A percentile compares a stretch with the other conserved stretches of the same genome.
phyloP scores from a whole-genome alignment of 1,284 basidiomycete species.

The Fomitopsis pinicola region DNA sequence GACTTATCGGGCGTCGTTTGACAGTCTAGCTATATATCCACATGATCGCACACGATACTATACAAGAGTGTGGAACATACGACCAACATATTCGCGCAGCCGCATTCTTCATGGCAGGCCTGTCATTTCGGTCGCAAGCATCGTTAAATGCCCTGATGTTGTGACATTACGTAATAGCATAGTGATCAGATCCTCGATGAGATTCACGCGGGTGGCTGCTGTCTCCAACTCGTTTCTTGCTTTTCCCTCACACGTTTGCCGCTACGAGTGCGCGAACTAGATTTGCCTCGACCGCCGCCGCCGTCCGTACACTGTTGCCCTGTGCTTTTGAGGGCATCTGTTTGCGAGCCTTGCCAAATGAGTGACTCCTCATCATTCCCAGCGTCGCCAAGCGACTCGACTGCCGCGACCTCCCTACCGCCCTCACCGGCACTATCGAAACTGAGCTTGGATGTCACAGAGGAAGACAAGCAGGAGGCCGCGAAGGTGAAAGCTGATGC shows the following conservation, averaged over 20 bases:
- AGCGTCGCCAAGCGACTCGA: constrained; percentile 34
- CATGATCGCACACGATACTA: too few relatives aligned
- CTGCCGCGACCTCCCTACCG: constrained; percentile 41
- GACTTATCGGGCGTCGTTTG: constrained; percentile 53
- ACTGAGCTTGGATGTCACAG: constrained; percentile 53
- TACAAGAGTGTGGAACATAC: neutral
- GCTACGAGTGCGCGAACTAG: neutral
- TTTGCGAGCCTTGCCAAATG: constrained; percentile 30
- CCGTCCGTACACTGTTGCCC: too few relatives aligned
- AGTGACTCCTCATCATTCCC: constrained; percentile 36
- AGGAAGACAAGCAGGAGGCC: constrained; percentile 66
- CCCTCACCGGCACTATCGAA: constrained; percentile 55
- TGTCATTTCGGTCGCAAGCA: too few relatives aligned
- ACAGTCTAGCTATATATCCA: neutral
- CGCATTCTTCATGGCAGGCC: too few relatives aligned
- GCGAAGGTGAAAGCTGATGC: constrained; percentile 75
- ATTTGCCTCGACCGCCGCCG: neutral
- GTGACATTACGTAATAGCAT: neutral
- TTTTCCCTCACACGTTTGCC: neutral
- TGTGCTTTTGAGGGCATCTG: too few relatives aligned
- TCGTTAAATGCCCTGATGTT: too few relatives aligned
- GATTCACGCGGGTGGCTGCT: neutral
- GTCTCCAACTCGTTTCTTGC: neutral
- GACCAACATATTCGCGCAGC: too few relatives aligned
- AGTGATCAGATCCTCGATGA: neutral